A percentile compares a stretch with the other conserved stretches of the same genome.
These are phyloP conservation scores for Pterulicium gracile DNA, from an alignment of 1,284 basidiomycete genomes.

Conservation along the genomic window DNA sequence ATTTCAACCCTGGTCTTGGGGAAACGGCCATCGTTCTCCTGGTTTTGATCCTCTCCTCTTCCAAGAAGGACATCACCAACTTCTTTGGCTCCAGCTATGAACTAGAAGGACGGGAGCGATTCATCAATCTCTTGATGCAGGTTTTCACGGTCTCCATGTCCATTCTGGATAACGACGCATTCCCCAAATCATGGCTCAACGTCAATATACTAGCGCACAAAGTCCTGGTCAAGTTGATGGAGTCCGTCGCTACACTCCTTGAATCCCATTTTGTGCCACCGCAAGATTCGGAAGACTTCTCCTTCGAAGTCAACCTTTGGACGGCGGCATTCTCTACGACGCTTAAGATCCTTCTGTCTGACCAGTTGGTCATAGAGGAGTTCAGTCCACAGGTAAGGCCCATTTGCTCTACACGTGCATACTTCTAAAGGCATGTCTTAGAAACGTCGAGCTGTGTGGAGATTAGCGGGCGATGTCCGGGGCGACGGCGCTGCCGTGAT, in stretches of 20 bases:
- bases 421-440: conserved; percentile 21
- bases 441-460: conserved; percentile 93
- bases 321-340: conserved; percentile 73
- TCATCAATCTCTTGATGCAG: conserved; percentile 59
- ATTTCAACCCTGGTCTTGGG: conserved; percentile 74
- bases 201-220: conserved; percentile 86
- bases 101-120: conserved; percentile 78
- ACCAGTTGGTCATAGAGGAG: conserved; percentile 90
- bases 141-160: conserved; percentile 80
- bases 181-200: conserved; percentile 89
- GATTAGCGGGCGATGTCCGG: conserved; percentile 88
- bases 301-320: conserved; percentile 80
- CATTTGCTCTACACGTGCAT: neutral
- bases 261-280: conserved; percentile 77
- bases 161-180: conserved; percentile 82
- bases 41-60: conserved; percentile 72
- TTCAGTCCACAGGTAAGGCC: conserved; percentile 77
- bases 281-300: conserved; percentile 38
- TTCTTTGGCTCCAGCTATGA: conserved; percentile 77
- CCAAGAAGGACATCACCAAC: conserved; percentile 66
- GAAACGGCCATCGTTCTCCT: conserved; percentile 84
- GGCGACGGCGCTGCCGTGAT: conserved; percentile 88
- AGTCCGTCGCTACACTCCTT: conserved; percentile 70
- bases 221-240: conserved; percentile 82
- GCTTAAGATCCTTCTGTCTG: conserved; percentile 78